Evolutionary conservation across 371 early-diverging fungal species (phyloP).

Genomic region (Mucor irregularis): DNA sequence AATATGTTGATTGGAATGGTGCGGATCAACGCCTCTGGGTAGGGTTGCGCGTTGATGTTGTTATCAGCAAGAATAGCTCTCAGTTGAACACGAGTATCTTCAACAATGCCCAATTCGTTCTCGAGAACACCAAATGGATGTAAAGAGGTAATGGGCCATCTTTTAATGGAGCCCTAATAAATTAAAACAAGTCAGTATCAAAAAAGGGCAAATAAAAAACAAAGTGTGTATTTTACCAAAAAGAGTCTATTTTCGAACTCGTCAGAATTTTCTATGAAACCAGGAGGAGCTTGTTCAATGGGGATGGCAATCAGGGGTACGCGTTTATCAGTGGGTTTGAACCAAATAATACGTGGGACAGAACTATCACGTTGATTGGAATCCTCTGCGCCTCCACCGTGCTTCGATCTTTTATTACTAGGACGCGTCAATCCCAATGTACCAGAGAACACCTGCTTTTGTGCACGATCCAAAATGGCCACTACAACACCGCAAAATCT

Average conservation of each 20-base stretch:
- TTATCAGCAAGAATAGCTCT: slow-evolving; percentile 72
- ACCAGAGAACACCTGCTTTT: slow-evolving; percentile 65
- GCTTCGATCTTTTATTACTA: slow-evolving; percentile 49
- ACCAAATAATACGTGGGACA: slow-evolving; percentile 73
- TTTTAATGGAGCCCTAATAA: slow-evolving; percentile 58
- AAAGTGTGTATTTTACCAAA: slow-evolving; percentile 32
- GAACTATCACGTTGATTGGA: slow-evolving; percentile 11
- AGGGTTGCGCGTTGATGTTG: slow-evolving; percentile 49
- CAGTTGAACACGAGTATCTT: slow-evolving; percentile 65
- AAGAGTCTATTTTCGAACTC: slow-evolving; percentile 56
- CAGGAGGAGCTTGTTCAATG: slow-evolving; percentile 63
- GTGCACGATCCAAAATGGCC: slow-evolving; percentile 63
- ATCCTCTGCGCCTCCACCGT: slow-evolving; percentile 19
- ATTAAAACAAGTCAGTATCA: background rate
- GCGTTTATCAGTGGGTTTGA: slow-evolving; percentile 81
- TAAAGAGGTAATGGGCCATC: slow-evolving; percentile 73
- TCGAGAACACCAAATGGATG: slow-evolving; percentile 76
- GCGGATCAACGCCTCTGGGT: slow-evolving; percentile 55
- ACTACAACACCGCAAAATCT: slow-evolving; percentile 66
- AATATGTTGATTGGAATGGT: slow-evolving; percentile 42
- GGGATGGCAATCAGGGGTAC: slow-evolving; percentile 79
- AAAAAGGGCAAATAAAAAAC: too few species aligned
- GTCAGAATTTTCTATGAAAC: slow-evolving; percentile 64
- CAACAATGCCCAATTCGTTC: slow-evolving; percentile 62
- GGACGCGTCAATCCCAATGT: slow-evolving; percentile 58